phyloP scores from a whole-genome alignment of 2,329 filamentous ascomycete species.

The Raffaelea ambrosiae region DNA sequence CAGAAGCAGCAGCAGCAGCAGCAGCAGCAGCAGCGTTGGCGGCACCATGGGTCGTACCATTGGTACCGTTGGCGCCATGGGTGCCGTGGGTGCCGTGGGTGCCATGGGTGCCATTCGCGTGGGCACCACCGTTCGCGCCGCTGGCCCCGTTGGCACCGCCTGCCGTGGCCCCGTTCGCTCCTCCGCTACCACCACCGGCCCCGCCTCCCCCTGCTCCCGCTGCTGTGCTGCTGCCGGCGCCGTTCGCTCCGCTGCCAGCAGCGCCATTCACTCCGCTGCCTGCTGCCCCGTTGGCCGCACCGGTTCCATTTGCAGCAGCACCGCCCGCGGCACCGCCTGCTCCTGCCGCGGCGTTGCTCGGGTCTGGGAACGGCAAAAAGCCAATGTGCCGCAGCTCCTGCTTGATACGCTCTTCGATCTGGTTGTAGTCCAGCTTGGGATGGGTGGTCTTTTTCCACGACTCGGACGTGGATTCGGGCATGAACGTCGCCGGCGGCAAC shows the following conservation, averaged over 20 bases:
- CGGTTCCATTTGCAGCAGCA: slow-evolving; percentile 3
- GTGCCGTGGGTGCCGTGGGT: too few relatives aligned
- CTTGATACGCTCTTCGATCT: slow-evolving; percentile 84
- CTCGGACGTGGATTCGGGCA: slow-evolving; percentile 68
- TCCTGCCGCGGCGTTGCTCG: slow-evolving; percentile 9
- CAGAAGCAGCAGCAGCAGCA: too few relatives aligned
- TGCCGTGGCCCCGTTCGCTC: not conserved
- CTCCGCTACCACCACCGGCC: slow-evolving; percentile 20
- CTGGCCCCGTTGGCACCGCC: not conserved
- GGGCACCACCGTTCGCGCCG: not conserved
- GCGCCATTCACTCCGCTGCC: slow-evolving; percentile 17
- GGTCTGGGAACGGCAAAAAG: slow-evolving; percentile 52
- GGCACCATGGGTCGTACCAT: too few relatives aligned
- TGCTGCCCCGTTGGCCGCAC: not conserved
- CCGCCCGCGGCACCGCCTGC: not conserved
- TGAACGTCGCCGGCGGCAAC: slow-evolving; percentile 64
- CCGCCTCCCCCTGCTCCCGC: slow-evolving; percentile 21
- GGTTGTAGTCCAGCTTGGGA: slow-evolving; percentile 70
- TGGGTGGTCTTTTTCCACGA: slow-evolving; percentile 71
- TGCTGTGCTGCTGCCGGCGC: slow-evolving; percentile 3
- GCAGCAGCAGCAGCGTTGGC: too few relatives aligned
- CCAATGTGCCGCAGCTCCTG: slow-evolving; percentile 87
- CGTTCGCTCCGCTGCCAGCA: not conserved
- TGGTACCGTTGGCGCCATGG: too few relatives aligned
- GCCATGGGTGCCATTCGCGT: slow-evolving; percentile 18